These are phyloP conservation scores for Chrysoporthe cubensis DNA, from an alignment of 2,329 filamentous ascomycete species.

Conservation along the genomic window DNA sequence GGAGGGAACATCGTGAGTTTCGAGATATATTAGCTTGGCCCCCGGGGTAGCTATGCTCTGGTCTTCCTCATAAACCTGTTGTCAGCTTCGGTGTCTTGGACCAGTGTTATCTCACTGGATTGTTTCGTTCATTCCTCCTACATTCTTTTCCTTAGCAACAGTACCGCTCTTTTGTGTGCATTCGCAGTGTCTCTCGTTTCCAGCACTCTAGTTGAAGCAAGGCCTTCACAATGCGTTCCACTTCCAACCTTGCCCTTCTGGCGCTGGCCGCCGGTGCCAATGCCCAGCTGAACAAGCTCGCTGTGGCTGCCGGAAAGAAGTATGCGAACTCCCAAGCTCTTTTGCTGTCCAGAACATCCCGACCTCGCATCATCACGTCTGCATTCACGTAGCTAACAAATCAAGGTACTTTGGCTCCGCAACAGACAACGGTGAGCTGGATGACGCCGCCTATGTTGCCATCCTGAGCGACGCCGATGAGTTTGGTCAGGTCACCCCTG, in stretches of 20 bases:
- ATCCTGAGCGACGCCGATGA: conserved; percentile 59
- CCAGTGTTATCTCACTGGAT: conserved; percentile 4
- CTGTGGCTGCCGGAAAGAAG: conserved; percentile 57
- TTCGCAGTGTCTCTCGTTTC: conserved; percentile 18
- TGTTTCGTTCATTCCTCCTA: background rate
- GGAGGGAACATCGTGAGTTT: conserved; percentile 13
- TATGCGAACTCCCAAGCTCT: background rate
- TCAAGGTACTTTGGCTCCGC: conserved; percentile 65
- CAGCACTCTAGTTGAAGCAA: conserved; percentile 17
- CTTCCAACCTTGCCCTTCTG: conserved; percentile 25
- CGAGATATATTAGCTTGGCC: conserved; percentile 20
- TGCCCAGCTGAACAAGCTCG: conserved; percentile 53
- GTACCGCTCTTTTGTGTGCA: conserved; percentile 3
- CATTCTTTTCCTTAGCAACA: conserved; percentile 1
- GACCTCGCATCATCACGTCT: background rate
- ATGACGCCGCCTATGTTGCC: conserved; percentile 57
- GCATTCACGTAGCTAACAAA: background rate
- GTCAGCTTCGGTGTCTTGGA: background rate
- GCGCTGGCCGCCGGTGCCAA: conserved; percentile 28
- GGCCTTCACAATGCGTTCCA: conserved; percentile 27
- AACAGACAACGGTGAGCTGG: conserved; percentile 61
- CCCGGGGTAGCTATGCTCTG: background rate
- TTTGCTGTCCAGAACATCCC: background rate
- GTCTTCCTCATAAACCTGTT: background rate
- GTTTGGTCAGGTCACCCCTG: conserved; percentile 68